Evolutionary conservation across 2,329 filamentous ascomycete genomes (phyloP).

Genomic region (Phaeosphaeriaceae sp.): DNA sequence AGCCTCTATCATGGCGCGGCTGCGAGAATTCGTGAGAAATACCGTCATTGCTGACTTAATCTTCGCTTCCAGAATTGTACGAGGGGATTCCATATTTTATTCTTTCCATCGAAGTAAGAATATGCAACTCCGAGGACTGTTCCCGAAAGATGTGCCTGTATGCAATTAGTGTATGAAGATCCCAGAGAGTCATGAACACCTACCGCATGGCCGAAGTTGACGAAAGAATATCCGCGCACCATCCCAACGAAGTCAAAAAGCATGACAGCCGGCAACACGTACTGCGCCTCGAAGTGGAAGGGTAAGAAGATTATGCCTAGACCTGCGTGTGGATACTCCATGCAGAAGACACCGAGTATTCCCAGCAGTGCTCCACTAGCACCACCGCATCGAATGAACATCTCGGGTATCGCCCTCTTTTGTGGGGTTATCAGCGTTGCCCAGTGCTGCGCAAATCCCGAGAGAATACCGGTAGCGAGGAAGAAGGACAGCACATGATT

Average conservation of each 20-base stretch:
- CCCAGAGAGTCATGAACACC: constrained; percentile 11
- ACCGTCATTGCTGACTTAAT: constrained; percentile 16
- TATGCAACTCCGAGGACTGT: constrained; percentile 39
- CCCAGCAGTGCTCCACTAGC: constrained; percentile 45
- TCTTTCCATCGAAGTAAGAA: constrained; percentile 43
- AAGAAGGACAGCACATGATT: constrained; percentile 40
- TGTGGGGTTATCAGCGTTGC: constrained; percentile 32
- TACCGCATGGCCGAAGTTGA: constrained; percentile 45
- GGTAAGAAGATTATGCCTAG: constrained; percentile 44
- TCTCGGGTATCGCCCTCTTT: constrained; percentile 23
- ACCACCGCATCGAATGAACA: constrained; percentile 39
- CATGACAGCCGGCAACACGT: constrained; percentile 41
- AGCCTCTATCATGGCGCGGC: too few species aligned
- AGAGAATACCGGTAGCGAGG: constrained; percentile 37
- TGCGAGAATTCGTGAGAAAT: neutral
- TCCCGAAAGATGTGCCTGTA: constrained; percentile 44
- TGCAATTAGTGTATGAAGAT: constrained; percentile 15
- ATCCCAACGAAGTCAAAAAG: constrained; percentile 43
- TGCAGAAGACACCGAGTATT: constrained; percentile 38
- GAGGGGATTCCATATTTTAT: constrained; percentile 42
- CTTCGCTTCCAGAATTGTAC: constrained; percentile 36
- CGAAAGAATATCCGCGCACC: constrained; percentile 33
- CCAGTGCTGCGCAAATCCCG: constrained; percentile 40
- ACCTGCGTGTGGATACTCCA: constrained; percentile 38
- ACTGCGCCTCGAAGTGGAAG: constrained; percentile 36